Evolutionary conservation across 306 rosid species (phyloP), one percentile per base, ranked within the genome.

Genomic region (Clitoria ternatea): DNA sequence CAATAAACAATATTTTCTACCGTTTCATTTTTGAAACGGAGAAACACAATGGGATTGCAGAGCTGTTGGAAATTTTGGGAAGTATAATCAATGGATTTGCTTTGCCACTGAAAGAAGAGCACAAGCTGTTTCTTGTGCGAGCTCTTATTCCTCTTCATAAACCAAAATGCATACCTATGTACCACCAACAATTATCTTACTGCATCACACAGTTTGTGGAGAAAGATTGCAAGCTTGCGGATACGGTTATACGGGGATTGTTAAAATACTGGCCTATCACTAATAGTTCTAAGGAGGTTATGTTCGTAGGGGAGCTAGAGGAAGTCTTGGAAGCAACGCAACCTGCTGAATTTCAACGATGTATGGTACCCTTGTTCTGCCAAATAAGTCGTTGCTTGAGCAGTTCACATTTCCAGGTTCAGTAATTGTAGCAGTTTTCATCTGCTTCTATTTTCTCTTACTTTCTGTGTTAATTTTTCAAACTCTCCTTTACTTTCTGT

Each of bases 161-260:
- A 79, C 97, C 97, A 9, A 94, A 89, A 80, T 94, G 96, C 87
- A 74, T 94, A 69, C 84, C 92, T 9, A 81, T 85, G 91, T 94
- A 94, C 77, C 97, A 91, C 80, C 99, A 94, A 83, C 99, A 94
- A 82, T 79, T 94, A 56, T 94, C 97, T 64, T 94, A 91, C 82
- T 89, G 97, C 86, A 91, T 94, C 42, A 79, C 92, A 20, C 99
- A 91, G 64, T 94, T 94, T 80, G 96, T 91, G 56, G 99, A 94
- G 82, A 94, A 94, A 77, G 99, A 94, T 57, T 87, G 96, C 90
- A 94, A 94, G 86, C 97, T 94, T 75, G 96, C 99, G n/a, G 97
- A 89, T 71, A 91, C 96, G 20, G 88, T 94, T 71, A 86, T 91
- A 61, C 81, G 97, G 30, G 99, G 99, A n/a, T 81, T 94, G 44